phyloP scores from a whole-genome alignment of 345 rosid species.

The Alliaria petiolata region DNA sequence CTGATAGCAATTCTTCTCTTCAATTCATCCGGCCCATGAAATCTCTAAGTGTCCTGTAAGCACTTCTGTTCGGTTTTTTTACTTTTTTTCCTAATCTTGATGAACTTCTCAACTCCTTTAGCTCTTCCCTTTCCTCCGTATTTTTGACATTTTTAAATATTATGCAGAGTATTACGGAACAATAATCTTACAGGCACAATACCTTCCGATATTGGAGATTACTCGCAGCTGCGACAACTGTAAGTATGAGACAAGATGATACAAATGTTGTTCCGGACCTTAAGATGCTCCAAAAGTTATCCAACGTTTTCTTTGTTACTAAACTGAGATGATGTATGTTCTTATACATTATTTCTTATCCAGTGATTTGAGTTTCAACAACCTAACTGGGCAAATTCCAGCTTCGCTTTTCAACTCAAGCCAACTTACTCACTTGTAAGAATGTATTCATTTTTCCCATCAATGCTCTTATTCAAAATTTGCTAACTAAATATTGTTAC shows the following conservation, averaged over 20 bases:
- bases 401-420: constrained; percentile 31
- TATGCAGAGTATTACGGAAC: constrained; percentile 37
- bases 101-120: no score
- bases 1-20: constrained; percentile 47
- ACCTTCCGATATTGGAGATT: constrained; percentile 40
- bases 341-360: constrained; percentile 3
- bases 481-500: constrained; percentile 6
- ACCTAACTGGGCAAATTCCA: constrained; percentile 65
- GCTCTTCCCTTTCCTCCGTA: neutral
- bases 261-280: neutral
- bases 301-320: neutral
- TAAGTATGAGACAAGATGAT: constrained; percentile 21
- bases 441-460: neutral
- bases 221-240: constrained; percentile 28
- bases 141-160: constrained; percentile 8
- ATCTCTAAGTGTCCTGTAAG: constrained; percentile 48
- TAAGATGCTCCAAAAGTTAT: neutral
- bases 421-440: constrained; percentile 54
- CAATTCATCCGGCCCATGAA: constrained; percentile 44
- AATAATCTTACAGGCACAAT: constrained; percentile 39
- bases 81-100: neutral
- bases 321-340: constrained; percentile 1
- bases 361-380: constrained; percentile 92
- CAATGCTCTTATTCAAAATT: neutral
- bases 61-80: neutral